These are phyloP conservation scores for Aspergillus biplanus DNA, from an alignment of 495 filamentous ascomycete genomes.

Conservation along the genomic window DNA sequence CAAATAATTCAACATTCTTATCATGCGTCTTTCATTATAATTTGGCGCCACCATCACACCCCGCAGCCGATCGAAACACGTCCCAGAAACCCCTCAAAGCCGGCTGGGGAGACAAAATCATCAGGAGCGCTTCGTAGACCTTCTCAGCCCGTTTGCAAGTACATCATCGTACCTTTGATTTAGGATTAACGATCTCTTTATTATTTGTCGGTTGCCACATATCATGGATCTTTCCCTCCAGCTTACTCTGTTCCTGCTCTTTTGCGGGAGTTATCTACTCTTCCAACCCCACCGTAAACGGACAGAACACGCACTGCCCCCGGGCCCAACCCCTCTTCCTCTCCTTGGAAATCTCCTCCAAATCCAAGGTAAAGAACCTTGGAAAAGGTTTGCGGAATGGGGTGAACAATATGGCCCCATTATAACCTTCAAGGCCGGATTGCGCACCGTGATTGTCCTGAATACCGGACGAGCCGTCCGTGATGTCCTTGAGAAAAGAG, in stretches of 20 bases:
- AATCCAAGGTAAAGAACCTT: conserved; percentile 51
- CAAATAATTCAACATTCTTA: no score
- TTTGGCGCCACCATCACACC: no score
- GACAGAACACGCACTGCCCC: background rate
- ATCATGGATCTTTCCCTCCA: background rate
- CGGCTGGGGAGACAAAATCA: no score
- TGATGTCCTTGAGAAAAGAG: conserved; percentile 26
- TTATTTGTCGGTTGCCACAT: no score
- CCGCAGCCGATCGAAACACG: no score
- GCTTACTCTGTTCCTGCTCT: background rate
- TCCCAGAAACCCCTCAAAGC: no score
- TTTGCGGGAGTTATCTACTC: background rate
- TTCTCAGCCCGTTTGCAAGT: no score
- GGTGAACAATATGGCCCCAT: conserved; percentile 25
- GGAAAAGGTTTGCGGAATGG: conserved; percentile 32
- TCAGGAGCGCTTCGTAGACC: no score
- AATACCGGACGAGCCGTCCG: conserved; percentile 10
- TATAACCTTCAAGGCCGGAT: conserved; percentile 14
- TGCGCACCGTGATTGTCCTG: conserved; percentile 19
- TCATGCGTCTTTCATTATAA: no score
- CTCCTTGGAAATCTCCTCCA: conserved; percentile 63
- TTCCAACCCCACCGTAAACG: background rate
- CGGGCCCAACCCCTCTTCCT: conserved; percentile 43
- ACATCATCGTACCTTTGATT: no score
- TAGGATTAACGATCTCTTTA: no score